Evolutionary conservation across 1,284 basidiomycete genomes (phyloP), one percentile per base, ranked within the genome.

Genomic region (Heterobasidion parviporum): DNA sequence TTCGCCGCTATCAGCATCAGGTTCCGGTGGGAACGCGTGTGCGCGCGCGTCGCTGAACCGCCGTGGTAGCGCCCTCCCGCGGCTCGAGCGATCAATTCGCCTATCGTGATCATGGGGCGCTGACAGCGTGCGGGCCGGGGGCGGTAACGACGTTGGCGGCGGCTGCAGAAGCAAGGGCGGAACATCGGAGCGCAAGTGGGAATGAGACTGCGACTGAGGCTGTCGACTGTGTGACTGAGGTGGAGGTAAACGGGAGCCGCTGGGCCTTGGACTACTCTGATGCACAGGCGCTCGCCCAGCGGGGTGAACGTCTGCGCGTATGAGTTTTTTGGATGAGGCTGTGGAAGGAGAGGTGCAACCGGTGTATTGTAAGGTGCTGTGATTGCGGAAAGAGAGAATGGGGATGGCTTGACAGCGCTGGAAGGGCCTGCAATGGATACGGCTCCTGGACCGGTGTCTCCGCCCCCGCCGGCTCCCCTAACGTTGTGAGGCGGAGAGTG

Each of bases 231-330:
- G 26, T 26, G 26, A 4, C 26, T 49, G 50, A 51, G 50, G 55
- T 53, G 50, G 54, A 57, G 41, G 41, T 57, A 50, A 50, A 48
- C 46, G 54, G 56, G 52, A 45, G 56, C 59, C 58, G 65, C 70
- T 69, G 70, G 65, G 67, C 68, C 68, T 66, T 63, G 57, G 60
- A 45, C 54, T 56, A 61, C 58, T 52, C 55, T 61, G 56, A 53
- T 67, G 77, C 77, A 76, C 78, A 79, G 76, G 75, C 74, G 73
- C 72, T 61, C 74, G 74, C 76, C 75, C 77, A 71, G 76, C 69
- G 62, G 67, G 58, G 64, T 70, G 67, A 66, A 68, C 75, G 72
- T 77, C 77, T 78, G 77, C 77, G 77, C 76, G 71, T 54, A 65
- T 68, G 38, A 75, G 73, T 78, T 79, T 79, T 79, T 79, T 79